These are phyloP conservation scores for Dactylellina cionopaga DNA, from an alignment of 2,329 filamentous ascomycete genomes.

Conservation along the genomic window DNA sequence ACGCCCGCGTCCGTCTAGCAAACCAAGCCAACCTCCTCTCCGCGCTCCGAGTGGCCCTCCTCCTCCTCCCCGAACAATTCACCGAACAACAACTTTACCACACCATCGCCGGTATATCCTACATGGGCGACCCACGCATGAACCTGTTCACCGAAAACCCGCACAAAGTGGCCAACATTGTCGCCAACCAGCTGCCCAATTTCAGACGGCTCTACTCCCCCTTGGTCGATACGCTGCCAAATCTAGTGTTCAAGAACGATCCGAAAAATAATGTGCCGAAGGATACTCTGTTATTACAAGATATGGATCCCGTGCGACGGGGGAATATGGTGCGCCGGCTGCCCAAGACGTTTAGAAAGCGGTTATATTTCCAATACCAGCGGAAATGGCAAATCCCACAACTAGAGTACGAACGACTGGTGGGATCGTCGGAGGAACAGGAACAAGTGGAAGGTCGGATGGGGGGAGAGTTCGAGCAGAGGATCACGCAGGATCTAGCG, in stretches of 20 bases:
- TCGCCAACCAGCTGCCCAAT: conserved; percentile 86
- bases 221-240: conserved; percentile 87
- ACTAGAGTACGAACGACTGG: conserved; percentile 84
- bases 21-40: conserved; percentile 97
- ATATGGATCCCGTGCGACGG: conserved; percentile 89
- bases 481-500: conserved; percentile 77
- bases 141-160: conserved; percentile 87
- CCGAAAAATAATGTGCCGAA: conserved; percentile 62
- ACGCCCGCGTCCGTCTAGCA: conserved; percentile 87
- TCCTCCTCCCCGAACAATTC: conserved; percentile 84
- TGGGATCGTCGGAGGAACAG: conserved; percentile 78
- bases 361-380: conserved; percentile 94
- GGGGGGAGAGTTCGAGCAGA: conserved; percentile 84
- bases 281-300: conserved; percentile 78
- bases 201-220: conserved; percentile 92
- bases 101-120: conserved; percentile 90
- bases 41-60: conserved; percentile 85
- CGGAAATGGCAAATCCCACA: conserved; percentile 86
- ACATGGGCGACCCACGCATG: conserved; percentile 97
- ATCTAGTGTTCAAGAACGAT: conserved; percentile 78
- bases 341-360: conserved; percentile 84
- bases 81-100: conserved; percentile 88
- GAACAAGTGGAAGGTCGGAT: conserved; percentile 74
- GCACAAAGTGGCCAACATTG: conserved; percentile 92
- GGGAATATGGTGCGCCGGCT: conserved; percentile 96